Evolutionary conservation across 352 stramenopile species (phyloP), one percentile per base, ranked within the genome.

Genomic region (Pelagophyceae sp.): DNA sequence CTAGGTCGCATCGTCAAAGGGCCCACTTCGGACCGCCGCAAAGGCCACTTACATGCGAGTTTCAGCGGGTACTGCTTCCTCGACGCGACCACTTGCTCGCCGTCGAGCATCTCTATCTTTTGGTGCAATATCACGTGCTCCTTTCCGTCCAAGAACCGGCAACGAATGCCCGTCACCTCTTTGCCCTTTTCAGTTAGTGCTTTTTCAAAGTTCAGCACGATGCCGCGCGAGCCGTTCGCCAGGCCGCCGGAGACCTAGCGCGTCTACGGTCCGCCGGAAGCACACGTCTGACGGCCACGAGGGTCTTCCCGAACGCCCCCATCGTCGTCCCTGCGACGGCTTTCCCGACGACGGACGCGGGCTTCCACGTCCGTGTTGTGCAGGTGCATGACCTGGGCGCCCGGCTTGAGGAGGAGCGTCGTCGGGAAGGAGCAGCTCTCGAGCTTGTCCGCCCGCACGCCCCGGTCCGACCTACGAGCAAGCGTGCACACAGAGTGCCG

Each of bases 161-260:
- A n/a, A 6, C 23, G 23, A 5, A 65, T n/a, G 58, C 58, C 58
- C 23, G 23, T 33, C 17, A 65, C 58, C 58, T 6, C 5, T 25
- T 33, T n/a, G 2, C 17, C 20, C 58, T n/a, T n/a, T 61, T 27
- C 27, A 17, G 50, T 27, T 27, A 61, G 23, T 23, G 76, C 61
- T 15, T 77, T 72, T n/a, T n/a, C n/a, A n/a, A 90, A 90, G 89
- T 72, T 75, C 77, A 78, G 87, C 76, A 97, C 87, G 20, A 93
- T 84, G 23, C 93, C 93, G 25, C 92, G 88, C 3, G 87, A 90
- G 20, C 93, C 92, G 80, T 97, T 97, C 17, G 95, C 89, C 32
- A 97, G 85, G 6, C 90, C 90, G 2, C n/a, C n/a, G n/a, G 80
- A n/a, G n/a, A n/a, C n/a, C n/a, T n/a, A n/a, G n/a, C n/a, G n/a